A percentile compares a stretch with the other conserved stretches of the same genome.
These are phyloP conservation scores for Boletus semigastroideus DNA, from an alignment of 1,284 basidiomycete genomes.

Conservation along the genomic window DNA sequence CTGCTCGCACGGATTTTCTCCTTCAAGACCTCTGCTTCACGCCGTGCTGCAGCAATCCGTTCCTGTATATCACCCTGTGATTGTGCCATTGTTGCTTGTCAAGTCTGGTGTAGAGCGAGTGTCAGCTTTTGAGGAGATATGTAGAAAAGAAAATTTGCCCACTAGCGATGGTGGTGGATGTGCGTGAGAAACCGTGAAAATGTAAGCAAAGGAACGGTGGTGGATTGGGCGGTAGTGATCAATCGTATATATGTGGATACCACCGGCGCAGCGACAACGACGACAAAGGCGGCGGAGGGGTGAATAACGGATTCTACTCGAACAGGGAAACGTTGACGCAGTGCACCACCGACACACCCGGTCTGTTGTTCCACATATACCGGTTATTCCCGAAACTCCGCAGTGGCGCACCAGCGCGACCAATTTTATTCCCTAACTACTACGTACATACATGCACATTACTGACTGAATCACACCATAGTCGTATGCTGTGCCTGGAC, in stretches of 20 bases:
- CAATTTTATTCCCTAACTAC: background rate
- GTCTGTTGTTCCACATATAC: conserved; percentile 8
- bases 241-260: conserved; percentile 10
- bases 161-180: conserved; percentile 25
- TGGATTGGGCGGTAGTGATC: conserved; percentile 9
- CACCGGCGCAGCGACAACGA: conserved; percentile 5
- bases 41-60: conserved; percentile 91
- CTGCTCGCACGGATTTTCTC: conserved; percentile 95
- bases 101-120: conserved; percentile 5
- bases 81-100: conserved; percentile 60
- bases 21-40: conserved; percentile 95
- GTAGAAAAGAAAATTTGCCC: conserved; percentile 25
- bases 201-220: conserved; percentile 11
- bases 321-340: conserved; percentile 16
- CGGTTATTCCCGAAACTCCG: conserved; percentile 35
- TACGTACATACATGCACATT: background rate
- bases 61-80: conserved; percentile 88
- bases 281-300: conserved; percentile 7
- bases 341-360: conserved; percentile 4
- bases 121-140: background rate
- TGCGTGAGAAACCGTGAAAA: conserved; percentile 28
- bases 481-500: conserved; percentile 5
- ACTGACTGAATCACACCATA: conserved; percentile 3
- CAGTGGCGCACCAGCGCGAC: conserved; percentile 15
- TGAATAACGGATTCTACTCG: conserved; percentile 12